Percentiles rank a stretch among this genome's conserved stretches.
phyloP scores from a whole-genome alignment of 306 rosid species.

The Phaseolus lunatus region DNA sequence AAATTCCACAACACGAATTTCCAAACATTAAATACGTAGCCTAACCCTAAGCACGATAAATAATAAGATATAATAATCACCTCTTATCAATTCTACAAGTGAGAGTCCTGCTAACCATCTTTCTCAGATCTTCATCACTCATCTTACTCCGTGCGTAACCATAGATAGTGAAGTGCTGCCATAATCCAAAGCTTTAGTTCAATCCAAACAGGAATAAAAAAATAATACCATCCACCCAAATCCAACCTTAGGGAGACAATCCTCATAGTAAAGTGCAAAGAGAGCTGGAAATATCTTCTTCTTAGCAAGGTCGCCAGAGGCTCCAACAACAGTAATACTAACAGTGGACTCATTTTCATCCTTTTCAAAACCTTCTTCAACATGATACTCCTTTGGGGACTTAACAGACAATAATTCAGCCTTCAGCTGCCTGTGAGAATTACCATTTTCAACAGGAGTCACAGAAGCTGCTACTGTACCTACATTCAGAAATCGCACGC shows the following conservation, averaged over 20 bases:
- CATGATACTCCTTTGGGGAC: slow-evolving; percentile 51
- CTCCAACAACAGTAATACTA: slow-evolving; percentile 92
- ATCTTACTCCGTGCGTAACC: slow-evolving; percentile 96
- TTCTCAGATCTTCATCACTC: slow-evolving; percentile 84
- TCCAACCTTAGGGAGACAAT: slow-evolving; percentile 79
- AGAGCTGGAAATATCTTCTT: slow-evolving; percentile 97
- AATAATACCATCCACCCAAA: not conserved
- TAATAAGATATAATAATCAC: slow-evolving; percentile 45
- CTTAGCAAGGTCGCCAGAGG: slow-evolving; percentile 96
- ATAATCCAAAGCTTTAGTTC: slow-evolving; percentile 26
- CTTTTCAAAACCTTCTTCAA: slow-evolving; percentile 36
- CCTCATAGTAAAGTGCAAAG: slow-evolving; percentile 91
- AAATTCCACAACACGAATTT: slow-evolving; percentile 43
- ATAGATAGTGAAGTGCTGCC: slow-evolving; percentile 78
- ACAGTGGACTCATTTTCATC: slow-evolving; percentile 59
- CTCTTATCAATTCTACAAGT: slow-evolving; percentile 92
- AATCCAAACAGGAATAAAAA: not conserved
- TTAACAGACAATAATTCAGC: slow-evolving; percentile 48
- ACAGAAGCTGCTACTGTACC: slow-evolving; percentile 57
- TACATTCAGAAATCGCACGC: slow-evolving; percentile 40
- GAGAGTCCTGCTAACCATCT: slow-evolving; percentile 91
- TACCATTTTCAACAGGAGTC: slow-evolving; percentile 52
- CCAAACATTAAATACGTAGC: slow-evolving; percentile 32
- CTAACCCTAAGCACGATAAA: slow-evolving; percentile 12
- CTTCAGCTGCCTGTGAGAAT: slow-evolving; percentile 55